A percentile compares a stretch with the other conserved stretches of the same genome.
Conservation (phyloP, 768 basidiomycete species). For the Leccinum olivaceopallidum region DNA sequence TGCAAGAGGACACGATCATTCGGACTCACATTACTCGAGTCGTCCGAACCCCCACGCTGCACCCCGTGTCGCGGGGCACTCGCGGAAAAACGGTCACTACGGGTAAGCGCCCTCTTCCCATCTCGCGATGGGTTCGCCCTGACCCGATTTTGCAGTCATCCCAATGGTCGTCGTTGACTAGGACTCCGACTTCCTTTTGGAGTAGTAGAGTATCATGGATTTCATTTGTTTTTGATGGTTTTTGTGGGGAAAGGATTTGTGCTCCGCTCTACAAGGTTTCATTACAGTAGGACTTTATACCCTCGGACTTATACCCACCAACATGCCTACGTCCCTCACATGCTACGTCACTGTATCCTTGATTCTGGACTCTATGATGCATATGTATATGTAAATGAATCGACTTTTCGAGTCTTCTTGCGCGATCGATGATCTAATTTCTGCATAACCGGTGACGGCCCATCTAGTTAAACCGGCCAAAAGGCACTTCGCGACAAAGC, state of each 20-base stretch:
- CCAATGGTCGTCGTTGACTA: neutral
- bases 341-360: too few relatives aligned
- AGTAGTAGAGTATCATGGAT: neutral
- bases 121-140: neutral
- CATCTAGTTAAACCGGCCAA: neutral
- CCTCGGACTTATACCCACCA: too few relatives aligned
- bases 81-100: neutral
- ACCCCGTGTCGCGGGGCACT: neutral
- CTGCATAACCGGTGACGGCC: neutral
- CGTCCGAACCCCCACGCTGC: neutral
- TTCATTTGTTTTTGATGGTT: neutral
- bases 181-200: neutral
- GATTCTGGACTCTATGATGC: neutral
- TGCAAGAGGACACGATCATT: neutral
- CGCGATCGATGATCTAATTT: neutral
- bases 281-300: too few relatives aligned
- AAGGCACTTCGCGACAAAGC: neutral
- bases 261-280: too few relatives aligned
- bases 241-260: too few relatives aligned
- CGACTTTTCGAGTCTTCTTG: neutral
- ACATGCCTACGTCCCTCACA: too few relatives aligned
- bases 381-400: neutral
- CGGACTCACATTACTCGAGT: neutral
- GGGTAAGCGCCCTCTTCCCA: neutral
- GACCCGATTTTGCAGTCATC: neutral